phyloP scores from a whole-genome alignment of 768 basidiomycete species.

The Mycena pura region DNA sequence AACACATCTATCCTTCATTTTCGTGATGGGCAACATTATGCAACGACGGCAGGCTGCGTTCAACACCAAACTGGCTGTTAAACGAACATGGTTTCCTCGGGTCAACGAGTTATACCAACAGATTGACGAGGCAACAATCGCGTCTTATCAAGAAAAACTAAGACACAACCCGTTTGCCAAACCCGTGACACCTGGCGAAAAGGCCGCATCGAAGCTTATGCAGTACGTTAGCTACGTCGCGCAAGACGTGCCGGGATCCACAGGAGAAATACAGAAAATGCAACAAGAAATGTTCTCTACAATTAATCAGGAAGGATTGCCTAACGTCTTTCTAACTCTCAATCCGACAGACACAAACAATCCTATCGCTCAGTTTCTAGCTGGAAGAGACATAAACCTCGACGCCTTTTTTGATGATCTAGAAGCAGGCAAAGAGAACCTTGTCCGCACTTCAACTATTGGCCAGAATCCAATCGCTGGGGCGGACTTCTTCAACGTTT shows the following conservation, averaged over 20 bases:
- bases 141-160: slow-evolving; percentile 2
- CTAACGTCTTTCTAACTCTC: slow-evolving; percentile 23
- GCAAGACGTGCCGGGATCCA: slow-evolving; percentile 25
- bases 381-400: slow-evolving; percentile 27
- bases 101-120: slow-evolving; percentile 9
- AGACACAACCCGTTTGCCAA: slow-evolving; percentile 18
- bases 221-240: slow-evolving; percentile 24
- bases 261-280: slow-evolving; percentile 19
- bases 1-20: slow-evolving; percentile 22
- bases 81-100: slow-evolving; percentile 20
- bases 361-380: slow-evolving; percentile 26
- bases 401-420: slow-evolving; percentile 23
- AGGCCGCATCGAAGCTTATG: slow-evolving; percentile 16
- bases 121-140: no score
- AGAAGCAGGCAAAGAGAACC: neutral
- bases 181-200: slow-evolving; percentile 22
- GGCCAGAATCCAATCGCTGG: slow-evolving; percentile 10
- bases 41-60: slow-evolving; percentile 18
- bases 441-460: neutral
- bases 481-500: slow-evolving; percentile 40
- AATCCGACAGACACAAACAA: slow-evolving; percentile 27
- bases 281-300: slow-evolving; percentile 14
- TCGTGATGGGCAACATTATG: slow-evolving; percentile 23
- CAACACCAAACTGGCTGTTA: slow-evolving; percentile 14
- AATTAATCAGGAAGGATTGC: slow-evolving; percentile 21